Evolutionary conservation across 163 green algal species (phyloP), one percentile per base, ranked within the genome.

Genomic region (Chloroidium sp.): DNA sequence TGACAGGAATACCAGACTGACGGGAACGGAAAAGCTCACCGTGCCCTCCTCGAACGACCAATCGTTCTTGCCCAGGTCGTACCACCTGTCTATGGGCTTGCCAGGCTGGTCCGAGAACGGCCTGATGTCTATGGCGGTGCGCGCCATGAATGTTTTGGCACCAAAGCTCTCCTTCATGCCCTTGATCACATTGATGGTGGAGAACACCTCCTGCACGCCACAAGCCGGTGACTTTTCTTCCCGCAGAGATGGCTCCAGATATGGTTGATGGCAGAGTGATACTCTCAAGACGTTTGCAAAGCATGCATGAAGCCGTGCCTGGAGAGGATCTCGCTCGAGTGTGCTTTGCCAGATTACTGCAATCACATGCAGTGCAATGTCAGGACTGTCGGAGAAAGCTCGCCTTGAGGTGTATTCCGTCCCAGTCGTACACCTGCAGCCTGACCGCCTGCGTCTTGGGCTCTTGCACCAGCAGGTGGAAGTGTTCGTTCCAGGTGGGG

Each of bases 401-500:
- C 74, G 83, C 86, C 85, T 91, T 93, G 10, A 90, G 75, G 62
- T 91, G 90, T 36, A 93, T 64, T 61, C 81, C 75, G 81, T 93
- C 90, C 14, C 84, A 76, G 83, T 93, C 90, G 76, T 86, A 90
- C 75, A 92, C 80, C 80, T 89, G 80, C 1, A 91, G 59, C 8
- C 85, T 78, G 64, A 92, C 76, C 2, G 67, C 68, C 85, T 94
- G 90, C 2, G 88, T 89, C n/a, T 86, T 79, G 14, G 89, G 90
- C 84, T 94, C 90, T 81, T 94, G 88, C 78, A 88, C 82, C 75
- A 94, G 87, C 8, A 94, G 80, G 79, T 89, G 92, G 61, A 91
- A 84, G 13, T 78, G 83, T 80, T 96, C 89, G 59, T 93, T 85
- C 87, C 88, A 96, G 6, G 80, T 62, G 0, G 91, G 92, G 36